Evolutionary conservation across 2,329 filamentous ascomycete species (phyloP).

Genomic region (Fusarium nodosum): DNA sequence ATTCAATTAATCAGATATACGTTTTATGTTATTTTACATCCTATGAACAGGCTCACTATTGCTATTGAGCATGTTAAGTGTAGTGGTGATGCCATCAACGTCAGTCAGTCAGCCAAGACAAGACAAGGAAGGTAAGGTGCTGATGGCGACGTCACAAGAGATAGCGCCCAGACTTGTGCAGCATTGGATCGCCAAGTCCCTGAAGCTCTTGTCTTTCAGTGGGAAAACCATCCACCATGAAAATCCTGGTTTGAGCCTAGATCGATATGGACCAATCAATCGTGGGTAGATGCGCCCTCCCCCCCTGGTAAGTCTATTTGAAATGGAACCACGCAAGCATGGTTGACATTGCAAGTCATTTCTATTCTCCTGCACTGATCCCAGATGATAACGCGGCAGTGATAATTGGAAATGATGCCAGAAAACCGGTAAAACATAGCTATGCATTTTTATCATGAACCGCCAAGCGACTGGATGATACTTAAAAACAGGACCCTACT

Average conservation of each 20-base stretch:
- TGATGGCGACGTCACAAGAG: constrained; percentile 46
- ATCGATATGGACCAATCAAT: constrained; percentile 32
- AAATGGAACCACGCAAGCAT: constrained; percentile 25
- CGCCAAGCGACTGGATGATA: constrained; percentile 12
- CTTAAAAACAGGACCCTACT: constrained; percentile 27
- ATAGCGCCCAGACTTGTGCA: constrained; percentile 29
- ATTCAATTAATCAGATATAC: neutral
- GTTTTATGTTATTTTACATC: neutral
- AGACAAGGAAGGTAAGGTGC: constrained; percentile 21
- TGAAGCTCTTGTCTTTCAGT: constrained; percentile 25
- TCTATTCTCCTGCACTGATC: constrained; percentile 18
- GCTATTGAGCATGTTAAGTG: neutral
- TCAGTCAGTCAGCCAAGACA: constrained; percentile 23
- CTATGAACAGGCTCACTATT: neutral
- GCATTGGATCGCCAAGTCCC: constrained; percentile 44
- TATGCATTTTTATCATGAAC: constrained; percentile 28
- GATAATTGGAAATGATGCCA: constrained; percentile 19
- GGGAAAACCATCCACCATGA: constrained; percentile 22
- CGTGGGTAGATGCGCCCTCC: neutral
- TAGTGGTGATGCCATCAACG: constrained; percentile 20
- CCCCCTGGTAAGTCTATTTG: constrained; percentile 14
- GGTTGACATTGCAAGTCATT: constrained; percentile 4
- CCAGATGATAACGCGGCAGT: constrained; percentile 22
- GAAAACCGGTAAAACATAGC: constrained; percentile 18
- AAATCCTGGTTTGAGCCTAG: constrained; percentile 42